Evolutionary conservation across 352 stramenopile genomes (phyloP).

Genomic region (Globisporangium megalacanthum): DNA sequence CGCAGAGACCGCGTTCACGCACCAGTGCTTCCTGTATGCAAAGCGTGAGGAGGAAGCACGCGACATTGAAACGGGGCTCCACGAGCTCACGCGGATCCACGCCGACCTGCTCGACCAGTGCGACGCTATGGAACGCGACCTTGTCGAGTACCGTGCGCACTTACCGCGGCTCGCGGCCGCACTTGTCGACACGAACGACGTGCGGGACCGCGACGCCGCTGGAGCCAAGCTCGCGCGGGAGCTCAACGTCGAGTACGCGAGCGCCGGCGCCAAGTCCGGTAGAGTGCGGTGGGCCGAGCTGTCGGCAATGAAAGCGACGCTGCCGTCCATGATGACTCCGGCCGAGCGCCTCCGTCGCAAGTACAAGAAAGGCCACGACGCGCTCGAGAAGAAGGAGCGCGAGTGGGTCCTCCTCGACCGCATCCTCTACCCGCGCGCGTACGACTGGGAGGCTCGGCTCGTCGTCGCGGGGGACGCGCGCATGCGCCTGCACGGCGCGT

Average conservation of each 20-base stretch:
- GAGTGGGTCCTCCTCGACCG: slow-evolving; percentile 76
- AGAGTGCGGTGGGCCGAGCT: slow-evolving; percentile 70
- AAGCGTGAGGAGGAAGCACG: slow-evolving; percentile 68
- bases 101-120: slow-evolving; percentile 56
- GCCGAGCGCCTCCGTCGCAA: slow-evolving; percentile 67
- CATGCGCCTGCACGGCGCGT: slow-evolving; percentile 40
- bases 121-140: slow-evolving; percentile 46
- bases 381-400: slow-evolving; percentile 65
- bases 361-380: slow-evolving; percentile 66
- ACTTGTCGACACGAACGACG: slow-evolving; percentile 22
- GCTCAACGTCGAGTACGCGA: slow-evolving; percentile 63
- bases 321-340: slow-evolving; percentile 75
- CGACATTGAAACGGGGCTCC: slow-evolving; percentile 56
- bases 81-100: slow-evolving; percentile 64
- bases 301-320: slow-evolving; percentile 63
- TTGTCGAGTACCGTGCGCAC: slow-evolving; percentile 43
- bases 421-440: slow-evolving; percentile 52
- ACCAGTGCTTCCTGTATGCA: slow-evolving; percentile 60
- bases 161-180: slow-evolving; percentile 48
- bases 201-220: slow-evolving; percentile 30
- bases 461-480: slow-evolving; percentile 13
- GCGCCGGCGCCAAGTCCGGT: slow-evolving; percentile 34
- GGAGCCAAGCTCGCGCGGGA: slow-evolving; percentile 46
- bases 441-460: slow-evolving; percentile 60
- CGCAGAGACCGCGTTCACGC: slow-evolving; percentile 43